phyloP scores from a whole-genome alignment of 495 filamentous ascomycete species.

The Neurospora hispaniola region DNA sequence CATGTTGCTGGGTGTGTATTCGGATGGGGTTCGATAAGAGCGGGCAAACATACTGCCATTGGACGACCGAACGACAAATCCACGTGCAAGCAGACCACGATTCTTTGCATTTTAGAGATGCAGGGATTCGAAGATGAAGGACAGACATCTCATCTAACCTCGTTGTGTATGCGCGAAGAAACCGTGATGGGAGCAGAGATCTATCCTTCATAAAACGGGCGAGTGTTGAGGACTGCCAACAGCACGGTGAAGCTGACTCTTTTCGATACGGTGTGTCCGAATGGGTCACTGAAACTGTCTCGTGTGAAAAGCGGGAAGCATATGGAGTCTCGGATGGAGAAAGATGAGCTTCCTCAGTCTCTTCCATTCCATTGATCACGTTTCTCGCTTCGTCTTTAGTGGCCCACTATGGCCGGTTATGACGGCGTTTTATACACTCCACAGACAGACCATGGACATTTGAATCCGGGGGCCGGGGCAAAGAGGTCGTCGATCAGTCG shows the following conservation, averaged over 20 bases:
- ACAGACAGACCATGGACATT: background rate
- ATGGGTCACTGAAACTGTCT: background rate
- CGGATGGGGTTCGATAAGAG: background rate
- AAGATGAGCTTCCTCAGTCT: background rate
- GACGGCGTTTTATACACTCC: background rate
- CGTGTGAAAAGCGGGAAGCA: background rate
- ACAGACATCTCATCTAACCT: background rate
- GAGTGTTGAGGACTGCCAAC: background rate
- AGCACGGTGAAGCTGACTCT: background rate
- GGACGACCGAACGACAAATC: background rate
- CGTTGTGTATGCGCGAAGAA: background rate
- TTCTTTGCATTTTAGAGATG: background rate
- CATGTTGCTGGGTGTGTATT: background rate
- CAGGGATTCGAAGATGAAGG: background rate
- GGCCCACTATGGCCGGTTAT: background rate
- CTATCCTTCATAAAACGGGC: background rate
- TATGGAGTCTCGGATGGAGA: background rate
- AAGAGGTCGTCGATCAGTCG: background rate
- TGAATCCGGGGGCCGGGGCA: background rate
- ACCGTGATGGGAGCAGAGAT: background rate
- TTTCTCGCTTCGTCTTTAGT: background rate
- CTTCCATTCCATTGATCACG: background rate
- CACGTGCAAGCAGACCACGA: background rate
- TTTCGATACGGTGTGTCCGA: background rate
- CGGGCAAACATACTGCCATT: background rate